Evolutionary conservation across 441 rosid species (phyloP).

Genomic region (Erodium trifolium): DNA sequence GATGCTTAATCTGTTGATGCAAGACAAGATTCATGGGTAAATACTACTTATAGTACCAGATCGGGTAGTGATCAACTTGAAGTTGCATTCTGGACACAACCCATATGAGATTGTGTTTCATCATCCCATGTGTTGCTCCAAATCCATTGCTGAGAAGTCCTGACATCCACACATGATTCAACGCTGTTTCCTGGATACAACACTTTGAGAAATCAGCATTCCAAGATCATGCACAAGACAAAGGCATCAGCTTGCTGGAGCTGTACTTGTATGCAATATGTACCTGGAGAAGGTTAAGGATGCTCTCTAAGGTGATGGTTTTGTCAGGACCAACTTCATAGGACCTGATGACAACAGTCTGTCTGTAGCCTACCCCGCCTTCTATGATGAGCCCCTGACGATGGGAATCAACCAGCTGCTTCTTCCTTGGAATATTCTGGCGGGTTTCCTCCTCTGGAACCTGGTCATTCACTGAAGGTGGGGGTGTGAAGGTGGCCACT

Average conservation of each 20-base stretch:
- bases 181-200: conserved; percentile 49
- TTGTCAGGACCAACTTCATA: conserved; percentile 69
- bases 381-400: conserved; percentile 55
- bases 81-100: conserved; percentile 67
- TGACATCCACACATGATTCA: conserved; percentile 79
- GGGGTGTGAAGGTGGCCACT: conserved; percentile 23
- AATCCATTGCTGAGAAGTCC: conserved; percentile 71
- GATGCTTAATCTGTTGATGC: not conserved
- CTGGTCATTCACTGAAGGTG: conserved; percentile 21
- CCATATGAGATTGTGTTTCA: conserved; percentile 67
- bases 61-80: conserved; percentile 51
- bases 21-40: not conserved
- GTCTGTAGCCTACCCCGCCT: conserved; percentile 47
- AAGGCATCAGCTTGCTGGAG: not conserved
- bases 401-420: conserved; percentile 47
- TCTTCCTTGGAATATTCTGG: conserved; percentile 55
- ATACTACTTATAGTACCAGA: conserved; percentile 33
- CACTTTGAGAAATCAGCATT: not conserved
- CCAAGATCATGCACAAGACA: not conserved
- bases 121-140: conserved; percentile 70
- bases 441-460: conserved; percentile 26
- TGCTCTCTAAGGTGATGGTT: conserved; percentile 53
- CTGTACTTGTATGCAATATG: too few species aligned
- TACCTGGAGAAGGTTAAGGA: conserved; percentile 62
- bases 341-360: conserved; percentile 52